Evolutionary conservation across 2,329 filamentous ascomycete genomes (phyloP), one percentile per base, ranked within the genome.

Genomic region (Emergomyces africanus): DNA sequence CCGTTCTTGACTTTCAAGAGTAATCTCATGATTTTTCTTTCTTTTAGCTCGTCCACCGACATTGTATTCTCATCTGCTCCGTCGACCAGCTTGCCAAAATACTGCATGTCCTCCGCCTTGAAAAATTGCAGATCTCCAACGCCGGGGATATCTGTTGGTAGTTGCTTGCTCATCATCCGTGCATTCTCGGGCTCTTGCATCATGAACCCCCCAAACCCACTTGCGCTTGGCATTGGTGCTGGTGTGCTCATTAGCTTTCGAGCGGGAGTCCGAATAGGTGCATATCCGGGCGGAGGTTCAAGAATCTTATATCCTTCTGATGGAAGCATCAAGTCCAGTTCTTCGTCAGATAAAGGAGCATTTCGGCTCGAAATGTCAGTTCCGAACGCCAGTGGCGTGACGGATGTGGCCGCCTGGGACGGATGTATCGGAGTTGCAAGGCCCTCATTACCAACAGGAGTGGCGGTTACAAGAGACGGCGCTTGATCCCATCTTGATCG

Each of bases 1-100:
- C 94, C 94, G 71, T 99, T 99, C 82, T 99, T 99, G 79, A 99
- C 92, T 77, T 99, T 99, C 59, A 99, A 81, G 51, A 99, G 79
- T 59, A 99, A 77, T 65, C 94, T 83, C 94, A 99, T 97, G 70
- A 99, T 99, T 77, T 99, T 99, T 62, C 94, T 83, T 75, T 99
- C 92, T 75, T 99, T 97, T 57, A 99, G 77, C 69, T 99, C 92
- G 54, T 99, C 94, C 10, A 99, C 90, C 23, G 86, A 91, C 75
- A 99, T 83, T 25, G 85, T 81, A 66, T 92, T 95, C 75, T 99
- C 94, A 66, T 97, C 90, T 30, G 87, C 88, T 42, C 89, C 90
- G 70, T 99, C 94, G 25, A 95, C 92, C 46, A 99, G 83, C 78
- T 99, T 97, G 61, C 92, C 91, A 69, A 99, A 99, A 75, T 99